These are phyloP conservation scores for Turritis glabra DNA, from an alignment of 345 rosid species.

Conservation along the genomic window DNA sequence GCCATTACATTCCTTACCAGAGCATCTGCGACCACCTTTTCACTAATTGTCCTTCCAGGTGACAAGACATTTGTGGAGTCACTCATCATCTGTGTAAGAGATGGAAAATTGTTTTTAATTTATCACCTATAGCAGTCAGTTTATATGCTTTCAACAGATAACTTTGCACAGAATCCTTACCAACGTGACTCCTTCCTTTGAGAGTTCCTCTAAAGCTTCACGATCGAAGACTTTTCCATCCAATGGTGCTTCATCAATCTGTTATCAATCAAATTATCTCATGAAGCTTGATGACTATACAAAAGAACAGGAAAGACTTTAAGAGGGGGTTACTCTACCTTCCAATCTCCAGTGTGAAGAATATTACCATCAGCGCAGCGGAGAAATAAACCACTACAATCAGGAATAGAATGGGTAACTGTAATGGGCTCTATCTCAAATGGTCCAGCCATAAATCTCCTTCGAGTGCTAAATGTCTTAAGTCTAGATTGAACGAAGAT, in stretches of 20 bases:
- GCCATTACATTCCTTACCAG: conserved; percentile 71
- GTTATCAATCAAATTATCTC: conserved; percentile 35
- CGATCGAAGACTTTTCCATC: conserved; percentile 93
- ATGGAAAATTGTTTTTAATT: background rate
- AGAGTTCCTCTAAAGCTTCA: conserved; percentile 77
- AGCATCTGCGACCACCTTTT: conserved; percentile 82
- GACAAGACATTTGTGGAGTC: conserved; percentile 96
- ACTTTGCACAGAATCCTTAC: conserved; percentile 44
- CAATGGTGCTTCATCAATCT: conserved; percentile 97
- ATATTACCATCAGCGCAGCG: conserved; percentile 98
- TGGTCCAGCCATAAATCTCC: conserved; percentile 89
- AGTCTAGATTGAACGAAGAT: conserved; percentile 91
- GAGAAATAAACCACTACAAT: conserved; percentile 93
- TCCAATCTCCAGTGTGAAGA: conserved; percentile 99
- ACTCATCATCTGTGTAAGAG: conserved; percentile 83
- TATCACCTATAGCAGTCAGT: background rate
- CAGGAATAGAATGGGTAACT: conserved; percentile 98
- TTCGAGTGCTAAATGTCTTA: conserved; percentile 64
- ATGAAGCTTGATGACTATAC: conserved; percentile 28
- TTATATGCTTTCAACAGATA: conserved; percentile 15
- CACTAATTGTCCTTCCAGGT: conserved; percentile 94
- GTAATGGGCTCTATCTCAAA: conserved; percentile 95
- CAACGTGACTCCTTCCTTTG: conserved; percentile 98
- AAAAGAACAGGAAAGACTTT: background rate
- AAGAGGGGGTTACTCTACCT: conserved; percentile 49